Evolutionary conservation across 768 basidiomycete species (phyloP), one percentile per base, ranked within the genome.

Genomic region (Termitomyces sp.): DNA sequence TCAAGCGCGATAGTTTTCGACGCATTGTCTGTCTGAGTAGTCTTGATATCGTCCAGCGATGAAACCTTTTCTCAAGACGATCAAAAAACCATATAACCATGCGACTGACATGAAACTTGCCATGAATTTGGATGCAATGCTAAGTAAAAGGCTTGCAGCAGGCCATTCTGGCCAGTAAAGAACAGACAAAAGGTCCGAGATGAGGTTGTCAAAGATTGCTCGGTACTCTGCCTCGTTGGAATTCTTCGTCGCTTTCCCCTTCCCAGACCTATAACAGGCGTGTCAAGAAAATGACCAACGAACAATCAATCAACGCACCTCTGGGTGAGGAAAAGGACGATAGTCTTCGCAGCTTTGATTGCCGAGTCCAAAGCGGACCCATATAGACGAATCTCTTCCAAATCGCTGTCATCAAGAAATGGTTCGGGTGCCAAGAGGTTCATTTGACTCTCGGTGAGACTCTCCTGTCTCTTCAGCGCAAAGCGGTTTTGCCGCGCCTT

Each of bases 111-210:
- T 10, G 34, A 28, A 10, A 36, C 41, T 50, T 59, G 93, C 95
- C 92, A 98, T 92, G 63, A 86, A 87, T 68, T 87, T 89, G 61
- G 86, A 89, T 7, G 87, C 83, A 48, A 97, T 87, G 45, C 81
- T 83, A 37, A 98, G 73, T 39, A 97, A 77, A 18, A 97, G 72
- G 44, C 86, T 81, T 2, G 97, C 92, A 10, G 92, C 95, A 6
- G 97, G 97, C 94, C 96, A 99, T 71, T 99, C 97, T 0, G 97
- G 95, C 85, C 92, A 92, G 68, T 89, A 94, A 6, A 98, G 75
- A 20, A 97, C 94, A 9, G 82, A 81, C 24, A 98, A 79, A 24
- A 97, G 76, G 67, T 99, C 97, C 2, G 86, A 84, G 42, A 98
- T 84, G 12, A 98, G 76, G 64, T 90, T 90, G 66, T 98, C 96